These are phyloP conservation scores for Arthrobotrys pseudoclavata DNA, from an alignment of 2,329 filamentous ascomycete genomes.

Conservation along the genomic window DNA sequence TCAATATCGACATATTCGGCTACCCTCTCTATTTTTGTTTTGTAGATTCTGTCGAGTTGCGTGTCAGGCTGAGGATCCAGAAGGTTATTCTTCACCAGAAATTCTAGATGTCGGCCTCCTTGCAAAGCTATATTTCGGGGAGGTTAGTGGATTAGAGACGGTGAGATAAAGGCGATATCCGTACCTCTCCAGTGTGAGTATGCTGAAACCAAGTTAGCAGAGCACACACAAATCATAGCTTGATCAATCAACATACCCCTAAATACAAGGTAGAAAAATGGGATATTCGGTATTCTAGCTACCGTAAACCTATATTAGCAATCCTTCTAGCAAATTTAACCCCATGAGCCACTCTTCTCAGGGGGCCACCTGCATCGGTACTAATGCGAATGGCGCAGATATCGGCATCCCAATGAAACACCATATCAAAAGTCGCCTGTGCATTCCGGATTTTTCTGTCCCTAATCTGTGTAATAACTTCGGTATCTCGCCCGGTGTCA, in stretches of 20 bases:
- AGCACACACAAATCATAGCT: neutral
- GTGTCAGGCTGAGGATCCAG: constrained; percentile 76
- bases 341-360: neutral
- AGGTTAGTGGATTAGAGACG: constrained; percentile 7
- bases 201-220: constrained; percentile 46
- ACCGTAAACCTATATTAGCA: constrained; percentile 38
- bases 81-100: constrained; percentile 80
- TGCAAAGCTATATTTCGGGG: constrained; percentile 73
- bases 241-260: constrained; percentile 67
- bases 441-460: constrained; percentile 82
- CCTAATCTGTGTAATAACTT: constrained; percentile 78
- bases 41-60: constrained; percentile 81
- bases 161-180: constrained; percentile 59
- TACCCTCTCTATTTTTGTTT: constrained; percentile 49
- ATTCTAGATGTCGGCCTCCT: constrained; percentile 87
- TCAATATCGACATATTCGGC: constrained; percentile 21
- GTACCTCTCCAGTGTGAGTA: constrained; percentile 77
- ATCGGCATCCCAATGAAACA: constrained; percentile 87
- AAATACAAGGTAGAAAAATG: constrained; percentile 96
- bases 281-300: constrained; percentile 72
- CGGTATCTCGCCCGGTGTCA: constrained; percentile 75
- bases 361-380: constrained; percentile 80
- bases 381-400: constrained; percentile 81
- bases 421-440: constrained; percentile 82
- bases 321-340: neutral